Base-by-base conservation (phyloP, 139 green algal genomes). In the Marvania coccoides region DNA sequence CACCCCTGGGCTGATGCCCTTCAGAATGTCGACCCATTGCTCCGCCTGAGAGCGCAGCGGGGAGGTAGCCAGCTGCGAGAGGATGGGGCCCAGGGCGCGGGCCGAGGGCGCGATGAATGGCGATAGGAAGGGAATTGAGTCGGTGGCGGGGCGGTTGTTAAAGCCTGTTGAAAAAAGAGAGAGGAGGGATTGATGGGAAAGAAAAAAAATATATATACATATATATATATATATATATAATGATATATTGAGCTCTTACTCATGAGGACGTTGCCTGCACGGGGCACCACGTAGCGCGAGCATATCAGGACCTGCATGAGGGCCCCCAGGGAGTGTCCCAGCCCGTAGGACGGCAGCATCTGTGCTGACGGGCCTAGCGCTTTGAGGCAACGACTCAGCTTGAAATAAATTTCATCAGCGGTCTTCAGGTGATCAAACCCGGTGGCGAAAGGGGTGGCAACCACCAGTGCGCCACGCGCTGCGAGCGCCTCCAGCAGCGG, bases 361-460 rank as follows among this genome's bases (percentile, higher is more conserved):
- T 57, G 8, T 15, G 79, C 51, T 47, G 78, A 53, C 19, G 72
- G 47, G 5, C 64, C 65, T 28, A 95, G 71, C 8, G 72, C 65
- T 7, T 77, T 75, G 42, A 91, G 65, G 65, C 67, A 79, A 35
- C 81, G 63, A 67, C 94, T 83, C 71, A 91, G 96, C 65, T 84
- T 88, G 72, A 87, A 92, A 70, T 95, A 81, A 5, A 81, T 71
- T 69, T 96, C 92, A 59, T 97, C 89, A 6, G 87, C 87, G 42
- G 88, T 83, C n/a, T 81, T 69, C 62, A 95, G 47, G 72, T 97
- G 91, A 73, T 98, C 88, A 65, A 98, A 95, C 37, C 71, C 75
- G 26, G 84, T 96, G 47, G 55, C 71, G 72, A 77, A 90, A 0
- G 90, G 89, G 3, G 83, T 91, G 14, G 90, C 84, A 0, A 98